phyloP scores from a whole-genome alignment of 345 rosid species.

The Lagerstroemia speciosa region DNA sequence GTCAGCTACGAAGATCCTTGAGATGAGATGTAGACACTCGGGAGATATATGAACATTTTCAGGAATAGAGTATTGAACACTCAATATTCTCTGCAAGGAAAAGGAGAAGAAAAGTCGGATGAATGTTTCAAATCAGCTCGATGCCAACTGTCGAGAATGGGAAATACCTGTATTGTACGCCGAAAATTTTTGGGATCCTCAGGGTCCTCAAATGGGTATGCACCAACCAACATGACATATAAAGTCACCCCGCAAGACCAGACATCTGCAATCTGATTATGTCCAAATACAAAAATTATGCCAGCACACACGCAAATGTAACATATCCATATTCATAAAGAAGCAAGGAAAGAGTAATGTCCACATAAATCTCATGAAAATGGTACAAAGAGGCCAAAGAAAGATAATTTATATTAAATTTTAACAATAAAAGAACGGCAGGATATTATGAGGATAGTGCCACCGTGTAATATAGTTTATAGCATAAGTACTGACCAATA shows the following conservation, averaged over 20 bases:
- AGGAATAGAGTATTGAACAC: constrained; percentile 92
- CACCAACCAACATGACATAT: constrained; percentile 96
- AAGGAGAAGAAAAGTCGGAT: constrained; percentile 5
- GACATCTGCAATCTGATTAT: constrained; percentile 83
- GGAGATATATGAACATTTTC: constrained; percentile 88
- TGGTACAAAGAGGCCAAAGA: neutral
- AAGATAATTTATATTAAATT: neutral
- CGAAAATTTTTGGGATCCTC: constrained; percentile 94
- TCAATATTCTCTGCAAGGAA: constrained; percentile 72
- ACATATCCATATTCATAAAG: neutral
- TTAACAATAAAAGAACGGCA: neutral
- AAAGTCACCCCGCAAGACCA: constrained; percentile 99
- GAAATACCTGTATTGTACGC: constrained; percentile 68
- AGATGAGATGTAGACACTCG: constrained; percentile 83
- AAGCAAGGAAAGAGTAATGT: neutral
- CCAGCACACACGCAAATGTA: neutral
- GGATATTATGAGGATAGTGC: neutral
- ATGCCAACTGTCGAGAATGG: neutral
- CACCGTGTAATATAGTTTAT: neutral
- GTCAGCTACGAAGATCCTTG: constrained; percentile 92
- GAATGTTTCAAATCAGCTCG: neutral
- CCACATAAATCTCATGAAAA: neutral
- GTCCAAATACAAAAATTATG: neutral
- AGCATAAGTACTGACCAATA: neutral
- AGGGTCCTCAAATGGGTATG: constrained; percentile 97